Base-by-base conservation (phyloP, 208 protist genomes). In the Trypanosoma mega region DNA sequence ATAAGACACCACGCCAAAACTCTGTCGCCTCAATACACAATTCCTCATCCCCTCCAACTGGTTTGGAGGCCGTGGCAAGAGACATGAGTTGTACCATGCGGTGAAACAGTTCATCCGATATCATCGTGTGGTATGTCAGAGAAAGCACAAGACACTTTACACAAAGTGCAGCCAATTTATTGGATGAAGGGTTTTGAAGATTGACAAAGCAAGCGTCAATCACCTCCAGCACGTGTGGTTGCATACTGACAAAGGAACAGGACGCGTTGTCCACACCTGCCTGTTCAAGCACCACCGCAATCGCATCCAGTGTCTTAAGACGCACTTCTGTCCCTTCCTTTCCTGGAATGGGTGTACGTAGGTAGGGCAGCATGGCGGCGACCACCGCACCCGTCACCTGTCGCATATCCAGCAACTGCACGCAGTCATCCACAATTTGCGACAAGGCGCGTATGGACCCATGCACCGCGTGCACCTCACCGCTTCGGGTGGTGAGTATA, bases 1-100 rank as follows among this genome's bases (percentile, higher is more conserved):
- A 72, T 31, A 93, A 58, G 9, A 91, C 74, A 23, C 72, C 78
- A 23, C 71, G 63, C 85, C 87, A 96, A 71, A 94, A 96, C 61
- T 85, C 74, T 24, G 78, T 85, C 47, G 87, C 90, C 63, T 83
- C 87, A 44, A 96, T 93, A 59, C 82, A 78, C 3, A 93, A 56
- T 34, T 82, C 57, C 69, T 92, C 85, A 39, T 77, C 81, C 12
- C 33, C 74, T 51, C 12, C 66, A 41, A 58, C 63, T 29, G 30
- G 9, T 21, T 21, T 62, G n/a, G 71, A 69, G n/a, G 67, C 72
- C 9, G 73, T 86, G 24, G 74, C 74, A 52, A 72, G 49, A 45
- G 66, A 68, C 76, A 93, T 87, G 34, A 88, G 69, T 34, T 74
- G 59, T 21, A 63, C 59, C 45, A 93, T 86, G 54, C 64, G 58